These are phyloP conservation scores for Pichia insulana DNA, from an alignment of 805 yeast genomes.

Conservation along the genomic window DNA sequence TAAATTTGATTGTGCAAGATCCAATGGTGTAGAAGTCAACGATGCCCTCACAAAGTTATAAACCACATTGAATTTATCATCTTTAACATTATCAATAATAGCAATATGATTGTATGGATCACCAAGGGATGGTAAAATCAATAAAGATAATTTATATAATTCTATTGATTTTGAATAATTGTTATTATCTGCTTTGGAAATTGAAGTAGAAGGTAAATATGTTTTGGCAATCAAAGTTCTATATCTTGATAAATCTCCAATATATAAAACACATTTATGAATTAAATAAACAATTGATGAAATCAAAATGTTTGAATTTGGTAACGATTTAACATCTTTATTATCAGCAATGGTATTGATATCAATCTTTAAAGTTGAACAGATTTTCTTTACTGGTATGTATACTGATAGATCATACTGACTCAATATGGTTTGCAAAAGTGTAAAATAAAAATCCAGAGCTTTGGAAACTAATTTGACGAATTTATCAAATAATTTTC, in stretches of 20 bases:
- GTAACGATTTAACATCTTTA: conserved; percentile 4
- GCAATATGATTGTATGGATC: conserved; percentile 59
- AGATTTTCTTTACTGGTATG: conserved; percentile 25
- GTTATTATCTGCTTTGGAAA: conserved; percentile 31
- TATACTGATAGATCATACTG: conserved; percentile 31
- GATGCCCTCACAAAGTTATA: conserved; percentile 50
- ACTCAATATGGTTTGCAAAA: conserved; percentile 34
- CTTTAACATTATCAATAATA: conserved; percentile 41
- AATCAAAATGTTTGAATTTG: conserved; percentile 4
- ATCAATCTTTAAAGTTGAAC: conserved; percentile 22
- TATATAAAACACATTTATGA: conserved; percentile 41
- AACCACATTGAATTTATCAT: conserved; percentile 38
- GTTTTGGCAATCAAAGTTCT: conserved; percentile 40
- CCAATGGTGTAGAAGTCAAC: conserved; percentile 42
- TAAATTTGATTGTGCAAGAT: conserved; percentile 41
- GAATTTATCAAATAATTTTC: conserved; percentile 46
- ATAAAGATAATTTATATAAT: conserved; percentile 43
- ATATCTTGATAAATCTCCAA: conserved; percentile 55
- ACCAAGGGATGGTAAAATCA: conserved; percentile 57
- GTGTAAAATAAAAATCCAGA: conserved; percentile 36
- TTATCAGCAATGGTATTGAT: not conserved
- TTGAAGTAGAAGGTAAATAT: conserved; percentile 27
- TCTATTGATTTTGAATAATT: conserved; percentile 37
- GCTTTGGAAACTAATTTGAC: conserved; percentile 41
- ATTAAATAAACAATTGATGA: conserved; percentile 32